Percentiles rank a stretch among this genome's conserved stretches.
Evolutionary conservation across 140 eudicot species (phyloP).

Genomic region (Oenanthe javanica): DNA sequence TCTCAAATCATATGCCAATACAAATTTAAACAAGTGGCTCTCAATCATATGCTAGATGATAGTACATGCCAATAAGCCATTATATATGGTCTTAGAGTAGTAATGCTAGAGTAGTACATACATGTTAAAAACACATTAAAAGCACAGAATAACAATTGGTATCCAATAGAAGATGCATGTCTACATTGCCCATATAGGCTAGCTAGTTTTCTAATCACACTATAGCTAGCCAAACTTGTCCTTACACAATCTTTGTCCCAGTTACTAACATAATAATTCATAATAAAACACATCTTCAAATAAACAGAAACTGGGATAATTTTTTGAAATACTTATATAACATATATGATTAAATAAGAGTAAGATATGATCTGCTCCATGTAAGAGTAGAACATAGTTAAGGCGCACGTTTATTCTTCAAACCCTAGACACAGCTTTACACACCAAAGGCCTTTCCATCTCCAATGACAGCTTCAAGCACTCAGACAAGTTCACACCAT

Average conservation of each 20-base stretch:
- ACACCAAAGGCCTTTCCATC: slow-evolving; percentile 73
- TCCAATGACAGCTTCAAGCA: slow-evolving; percentile 83
- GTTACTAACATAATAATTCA: background rate
- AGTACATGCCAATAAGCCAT: too few relatives aligned
- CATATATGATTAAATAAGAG: background rate
- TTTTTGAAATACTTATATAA: background rate
- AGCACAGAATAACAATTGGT: background rate
- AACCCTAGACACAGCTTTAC: slow-evolving; percentile 74
- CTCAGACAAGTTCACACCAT: slow-evolving; percentile 69
- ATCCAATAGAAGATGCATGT: background rate
- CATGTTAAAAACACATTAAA: background rate
- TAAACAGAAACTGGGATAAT: background rate
- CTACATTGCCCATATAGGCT: background rate
- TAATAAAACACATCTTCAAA: background rate
- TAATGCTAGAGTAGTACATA: too few relatives aligned
- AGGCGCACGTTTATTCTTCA: background rate
- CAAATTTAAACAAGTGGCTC: background rate
- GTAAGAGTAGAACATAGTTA: slow-evolving; percentile 5
- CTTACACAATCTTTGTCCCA: slow-evolving; percentile 6
- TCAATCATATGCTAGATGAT: background rate
- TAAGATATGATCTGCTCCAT: background rate
- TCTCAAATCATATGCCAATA: background rate
- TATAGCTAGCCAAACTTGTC: background rate
- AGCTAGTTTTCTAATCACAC: background rate
- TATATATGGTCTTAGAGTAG: too few relatives aligned